Evolutionary conservation across 2,329 filamentous ascomycete species (phyloP).

Genomic region (Pseudogymnoascus sp.): DNA sequence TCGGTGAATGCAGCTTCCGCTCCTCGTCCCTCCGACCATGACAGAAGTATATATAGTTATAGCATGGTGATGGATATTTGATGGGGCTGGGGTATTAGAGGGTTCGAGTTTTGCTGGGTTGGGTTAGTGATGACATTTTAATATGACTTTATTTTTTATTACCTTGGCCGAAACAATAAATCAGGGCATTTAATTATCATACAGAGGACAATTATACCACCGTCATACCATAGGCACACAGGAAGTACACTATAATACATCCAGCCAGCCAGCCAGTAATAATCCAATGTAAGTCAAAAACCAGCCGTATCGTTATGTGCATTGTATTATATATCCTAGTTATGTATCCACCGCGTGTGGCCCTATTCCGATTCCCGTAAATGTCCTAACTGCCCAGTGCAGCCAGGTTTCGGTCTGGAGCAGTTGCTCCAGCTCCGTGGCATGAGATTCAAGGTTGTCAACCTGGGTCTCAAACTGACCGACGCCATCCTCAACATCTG

Average conservation of each 20-base stretch:
- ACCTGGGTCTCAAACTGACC: conserved; percentile 73
- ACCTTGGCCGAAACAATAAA: too few relatives aligned
- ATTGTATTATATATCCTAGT: neutral
- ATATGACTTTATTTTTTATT: too few relatives aligned
- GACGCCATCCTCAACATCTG: conserved; percentile 80
- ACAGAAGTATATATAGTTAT: neutral
- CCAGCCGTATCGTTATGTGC: neutral
- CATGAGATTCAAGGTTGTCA: conserved; percentile 56
- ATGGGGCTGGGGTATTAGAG: neutral
- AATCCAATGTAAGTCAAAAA: neutral
- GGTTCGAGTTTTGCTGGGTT: too few relatives aligned
- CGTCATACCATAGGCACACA: neutral
- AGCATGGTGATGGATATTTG: too few relatives aligned
- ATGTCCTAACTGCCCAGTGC: conserved; percentile 26
- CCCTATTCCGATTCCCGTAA: conserved; percentile 28
- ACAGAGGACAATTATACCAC: neutral
- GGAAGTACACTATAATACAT: neutral
- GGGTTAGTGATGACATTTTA: neutral
- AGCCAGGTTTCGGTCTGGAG: conserved; percentile 26
- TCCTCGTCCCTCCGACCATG: neutral
- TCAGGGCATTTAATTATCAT: neutral
- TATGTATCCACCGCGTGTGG: conserved; percentile 14
- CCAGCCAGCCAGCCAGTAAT: neutral
- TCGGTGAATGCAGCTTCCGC: neutral
- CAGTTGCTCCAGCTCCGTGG: conserved; percentile 49